Evolutionary conservation across 2,329 filamentous ascomycete genomes (phyloP).

Genomic region (Trichoderma hamatum): DNA sequence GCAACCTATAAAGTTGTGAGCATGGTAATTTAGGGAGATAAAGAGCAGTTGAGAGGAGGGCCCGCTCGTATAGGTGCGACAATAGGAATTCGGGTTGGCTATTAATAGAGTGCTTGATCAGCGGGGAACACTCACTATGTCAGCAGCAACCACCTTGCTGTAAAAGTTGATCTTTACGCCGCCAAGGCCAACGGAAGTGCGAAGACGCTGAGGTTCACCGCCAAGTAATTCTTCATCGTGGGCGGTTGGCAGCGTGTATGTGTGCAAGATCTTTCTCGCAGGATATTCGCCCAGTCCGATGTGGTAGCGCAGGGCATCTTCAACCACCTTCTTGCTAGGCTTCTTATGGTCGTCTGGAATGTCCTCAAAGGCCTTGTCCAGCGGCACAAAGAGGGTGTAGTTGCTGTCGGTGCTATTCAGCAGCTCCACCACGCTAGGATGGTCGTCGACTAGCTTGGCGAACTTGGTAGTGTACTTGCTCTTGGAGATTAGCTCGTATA

Average conservation of each 20-base stretch:
- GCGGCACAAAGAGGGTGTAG: constrained; percentile 80
- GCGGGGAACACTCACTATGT: constrained; percentile 61
- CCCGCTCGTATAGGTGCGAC: constrained; percentile 9
- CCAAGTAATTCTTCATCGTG: constrained; percentile 63
- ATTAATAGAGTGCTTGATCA: constrained; percentile 21
- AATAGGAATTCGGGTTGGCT: constrained; percentile 1
- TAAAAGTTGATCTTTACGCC: constrained; percentile 78
- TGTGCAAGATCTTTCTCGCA: constrained; percentile 64
- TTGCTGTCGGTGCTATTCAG: constrained; percentile 76
- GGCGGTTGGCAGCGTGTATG: constrained; percentile 74
- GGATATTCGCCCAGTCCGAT: constrained; percentile 69
- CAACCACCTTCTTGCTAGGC: constrained; percentile 70
- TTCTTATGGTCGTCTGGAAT: constrained; percentile 57
- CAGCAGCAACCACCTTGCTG: constrained; percentile 66
- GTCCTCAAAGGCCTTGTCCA: constrained; percentile 72
- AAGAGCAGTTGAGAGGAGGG: not conserved
- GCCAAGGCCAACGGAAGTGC: constrained; percentile 62
- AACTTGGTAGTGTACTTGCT: constrained; percentile 79
- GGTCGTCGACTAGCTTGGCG: constrained; percentile 72
- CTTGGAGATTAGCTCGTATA: constrained; percentile 77
- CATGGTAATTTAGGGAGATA: not conserved
- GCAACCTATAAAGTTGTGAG: constrained; percentile 53
- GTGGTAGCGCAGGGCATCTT: constrained; percentile 74
- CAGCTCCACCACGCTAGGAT: constrained; percentile 69
- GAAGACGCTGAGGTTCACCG: constrained; percentile 70